Conservation (phyloP, 257 asterid genomes). For the Capsicum chinense region DNA sequence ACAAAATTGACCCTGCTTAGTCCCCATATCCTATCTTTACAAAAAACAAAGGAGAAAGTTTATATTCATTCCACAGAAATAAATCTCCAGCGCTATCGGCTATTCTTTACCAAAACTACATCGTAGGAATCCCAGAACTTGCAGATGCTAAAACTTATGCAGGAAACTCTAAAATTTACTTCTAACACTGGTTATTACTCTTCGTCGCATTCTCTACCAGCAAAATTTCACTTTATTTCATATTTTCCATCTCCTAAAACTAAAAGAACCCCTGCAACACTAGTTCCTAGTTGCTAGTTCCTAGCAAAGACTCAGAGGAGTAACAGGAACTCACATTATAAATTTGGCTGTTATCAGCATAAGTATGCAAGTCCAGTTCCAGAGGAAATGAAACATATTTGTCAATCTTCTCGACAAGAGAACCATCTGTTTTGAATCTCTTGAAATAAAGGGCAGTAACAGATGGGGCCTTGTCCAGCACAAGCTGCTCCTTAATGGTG, state of each 20-base stretch:
- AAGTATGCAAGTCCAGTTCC: slow-evolving; percentile 73
- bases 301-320: background rate
- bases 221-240: background rate
- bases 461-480: slow-evolving; percentile 69
- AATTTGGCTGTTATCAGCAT: slow-evolving; percentile 43
- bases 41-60: slow-evolving; percentile 13
- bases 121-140: background rate
- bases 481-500: slow-evolving; percentile 74
- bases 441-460: slow-evolving; percentile 82
- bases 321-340: slow-evolving; percentile 52
- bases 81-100: background rate
- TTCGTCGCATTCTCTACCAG: background rate
- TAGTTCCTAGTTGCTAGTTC: background rate
- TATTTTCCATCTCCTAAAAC: background rate
- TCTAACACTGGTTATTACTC: background rate
- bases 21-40: background rate
- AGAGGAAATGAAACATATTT: slow-evolving; percentile 74
- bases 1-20: background rate
- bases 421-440: slow-evolving; percentile 86
- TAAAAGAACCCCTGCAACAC: slow-evolving; percentile 8
- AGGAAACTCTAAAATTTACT: background rate
- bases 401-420: slow-evolving; percentile 77
- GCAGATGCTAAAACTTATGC: background rate
- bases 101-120: background rate
- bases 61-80: background rate